Conservation (phyloP, 2,329 filamentous ascomycete species). For the Zasmidium citrigriseum region DNA sequence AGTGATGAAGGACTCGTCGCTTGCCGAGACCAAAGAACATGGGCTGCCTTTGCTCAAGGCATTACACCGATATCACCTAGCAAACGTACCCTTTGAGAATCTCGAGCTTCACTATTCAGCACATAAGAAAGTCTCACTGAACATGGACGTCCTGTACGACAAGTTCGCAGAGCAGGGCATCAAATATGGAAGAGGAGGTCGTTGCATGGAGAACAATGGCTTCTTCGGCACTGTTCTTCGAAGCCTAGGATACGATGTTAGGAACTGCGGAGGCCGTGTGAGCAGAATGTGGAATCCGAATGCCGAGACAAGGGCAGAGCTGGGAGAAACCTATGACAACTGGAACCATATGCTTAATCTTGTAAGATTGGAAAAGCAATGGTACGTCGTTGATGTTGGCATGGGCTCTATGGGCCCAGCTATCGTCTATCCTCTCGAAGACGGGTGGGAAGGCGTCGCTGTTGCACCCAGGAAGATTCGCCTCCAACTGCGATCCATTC, state of each 20-base stretch:
- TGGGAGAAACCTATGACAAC: conserved; percentile 27
- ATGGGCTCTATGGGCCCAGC: conserved; percentile 40
- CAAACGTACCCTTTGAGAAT: conserved; percentile 58
- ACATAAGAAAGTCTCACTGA: conserved; percentile 50
- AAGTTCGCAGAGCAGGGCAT: conserved; percentile 50
- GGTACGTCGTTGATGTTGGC: conserved; percentile 44
- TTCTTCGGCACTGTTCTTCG: conserved; percentile 55
- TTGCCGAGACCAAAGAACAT: conserved; percentile 26
- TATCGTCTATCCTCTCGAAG: conserved; percentile 40
- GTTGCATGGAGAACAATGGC: too few species aligned
- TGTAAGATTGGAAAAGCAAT: conserved; percentile 34
- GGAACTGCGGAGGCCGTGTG: conserved; percentile 45
- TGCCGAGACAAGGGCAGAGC: conserved; percentile 18
- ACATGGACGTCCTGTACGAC: conserved; percentile 52
- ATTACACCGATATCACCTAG: conserved; percentile 42
- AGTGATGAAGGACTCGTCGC: conserved; percentile 14
- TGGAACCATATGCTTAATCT: conserved; percentile 50
- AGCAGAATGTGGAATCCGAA: conserved; percentile 27
- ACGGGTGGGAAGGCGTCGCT: conserved; percentile 22
- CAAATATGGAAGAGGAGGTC: conserved; percentile 52
- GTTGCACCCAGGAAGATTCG: conserved; percentile 25
- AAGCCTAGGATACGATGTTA: conserved; percentile 52
- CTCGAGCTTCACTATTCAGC: conserved; percentile 57
- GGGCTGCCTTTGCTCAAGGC: conserved; percentile 30
- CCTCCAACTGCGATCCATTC: conserved; percentile 26